Evolutionary conservation across 202 grass and related monocot species (phyloP).

Genomic region (Bolboschoenoplectus hybrid): DNA sequence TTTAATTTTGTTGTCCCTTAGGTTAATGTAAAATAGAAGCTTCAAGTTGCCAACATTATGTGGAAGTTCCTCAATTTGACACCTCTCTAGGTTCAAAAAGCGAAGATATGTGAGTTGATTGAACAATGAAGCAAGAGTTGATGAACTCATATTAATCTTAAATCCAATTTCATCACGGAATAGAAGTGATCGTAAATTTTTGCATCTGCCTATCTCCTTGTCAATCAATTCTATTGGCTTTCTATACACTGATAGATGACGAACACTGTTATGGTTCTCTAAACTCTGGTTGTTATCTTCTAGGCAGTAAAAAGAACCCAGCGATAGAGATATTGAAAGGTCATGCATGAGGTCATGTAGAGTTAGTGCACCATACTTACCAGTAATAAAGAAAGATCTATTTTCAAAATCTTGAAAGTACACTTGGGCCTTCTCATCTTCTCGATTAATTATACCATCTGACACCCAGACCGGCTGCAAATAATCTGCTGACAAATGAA

Average conservation of each 20-base stretch:
- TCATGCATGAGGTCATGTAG: conserved; percentile 49
- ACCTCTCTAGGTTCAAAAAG: too few relatives aligned
- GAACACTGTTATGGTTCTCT: background rate
- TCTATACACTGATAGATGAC: conserved; percentile 38
- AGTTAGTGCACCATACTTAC: too few relatives aligned
- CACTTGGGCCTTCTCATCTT: conserved; percentile 3
- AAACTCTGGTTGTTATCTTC: background rate
- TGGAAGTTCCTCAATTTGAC: conserved; percentile 36
- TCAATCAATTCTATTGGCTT: conserved; percentile 14
- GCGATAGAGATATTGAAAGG: conserved; percentile 36
- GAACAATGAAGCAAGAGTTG: conserved; percentile 26
- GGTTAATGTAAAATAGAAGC: conserved; percentile 42
- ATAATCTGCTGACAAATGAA: too few relatives aligned
- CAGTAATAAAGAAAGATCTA: conserved; percentile 43
- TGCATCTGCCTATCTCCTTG: conserved; percentile 16
- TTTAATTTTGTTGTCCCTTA: too few relatives aligned
- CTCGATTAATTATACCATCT: too few relatives aligned
- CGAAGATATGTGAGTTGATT: conserved; percentile 19
- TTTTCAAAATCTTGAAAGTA: conserved; percentile 31
- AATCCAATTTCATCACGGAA: background rate
- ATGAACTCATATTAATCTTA: conserved; percentile 17
- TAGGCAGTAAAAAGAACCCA: conserved; percentile 20
- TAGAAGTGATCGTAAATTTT: conserved; percentile 42
- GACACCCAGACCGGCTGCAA: too few relatives aligned
- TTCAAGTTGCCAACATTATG: conserved; percentile 39